Base-by-base conservation (phyloP, 495 filamentous ascomycete genomes). In the Podospora comata region DNA sequence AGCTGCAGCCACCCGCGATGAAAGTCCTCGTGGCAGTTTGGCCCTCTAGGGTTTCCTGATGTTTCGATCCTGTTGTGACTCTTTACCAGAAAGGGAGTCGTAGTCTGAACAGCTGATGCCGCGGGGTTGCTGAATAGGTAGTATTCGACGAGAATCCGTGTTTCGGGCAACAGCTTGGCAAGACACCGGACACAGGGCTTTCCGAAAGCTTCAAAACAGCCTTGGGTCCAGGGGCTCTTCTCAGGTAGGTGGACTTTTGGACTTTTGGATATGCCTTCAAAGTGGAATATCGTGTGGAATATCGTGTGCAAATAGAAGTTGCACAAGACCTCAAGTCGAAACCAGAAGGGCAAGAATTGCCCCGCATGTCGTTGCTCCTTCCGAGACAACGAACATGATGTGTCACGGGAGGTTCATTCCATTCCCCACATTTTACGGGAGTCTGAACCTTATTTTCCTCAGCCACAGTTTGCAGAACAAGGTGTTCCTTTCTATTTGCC, bases 101-200 rank as follows among this genome's bases (percentile, higher is more conserved):
- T 32, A 32, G 30, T 48, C 6, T 48, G 39, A 48, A 16, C 39
- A 48, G 39, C 6, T 48, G 39, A 48, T 13, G 39, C 13, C 39
- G 39, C 39, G 39, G 39, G 39, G 39, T 48, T 48, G 13, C 39
- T 18, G 6, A 48, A 11, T 48, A 48, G 39, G 39, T 48, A 48
- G 39, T 16, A 48, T 48, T 48, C 39, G 5, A 48, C n/a, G 28
- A 32, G 28, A 63, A 48, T 18, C 28, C 32, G 61, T 48, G 61
- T 63, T 63, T 63, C 32, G 61, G 30, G 32, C 61, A 63, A 11
- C 59, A 3, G 23, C 16, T 18, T 18, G 30, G n/a, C 39, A 20
- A 28, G 26, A 30, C 16, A 32, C 59, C 59, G 61, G 61, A 63
- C 61, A 63, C 30, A 63, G 7, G 28, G n/a, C 61, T 63, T 44